A percentile compares a stretch with the other conserved stretches of the same genome.
Evolutionary conservation across 225 moss, liverwort and hornwort genomes (phyloP).

Genomic region (Climacium dendroides): DNA sequence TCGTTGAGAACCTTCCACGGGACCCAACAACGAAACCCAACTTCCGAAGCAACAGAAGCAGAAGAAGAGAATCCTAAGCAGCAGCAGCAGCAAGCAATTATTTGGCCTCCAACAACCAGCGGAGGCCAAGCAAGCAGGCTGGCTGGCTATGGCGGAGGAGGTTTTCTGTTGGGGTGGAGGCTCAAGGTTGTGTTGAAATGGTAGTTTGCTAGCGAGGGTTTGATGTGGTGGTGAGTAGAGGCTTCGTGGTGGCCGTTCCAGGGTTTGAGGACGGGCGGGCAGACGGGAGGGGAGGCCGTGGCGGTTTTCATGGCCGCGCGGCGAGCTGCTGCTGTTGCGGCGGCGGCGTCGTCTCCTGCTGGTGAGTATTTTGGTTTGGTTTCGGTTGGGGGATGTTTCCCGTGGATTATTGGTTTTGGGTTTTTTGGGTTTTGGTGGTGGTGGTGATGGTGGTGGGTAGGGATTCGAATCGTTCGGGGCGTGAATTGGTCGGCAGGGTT

Average conservation of each 20-base stretch:
- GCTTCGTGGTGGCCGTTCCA: not conserved
- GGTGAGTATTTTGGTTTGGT: not conserved
- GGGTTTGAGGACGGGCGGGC: not conserved
- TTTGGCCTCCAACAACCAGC: not conserved
- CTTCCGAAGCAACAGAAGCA: not conserved
- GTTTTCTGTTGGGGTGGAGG: not conserved
- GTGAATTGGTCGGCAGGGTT: not conserved
- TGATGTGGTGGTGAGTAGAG: not conserved
- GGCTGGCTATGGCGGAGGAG: not conserved
- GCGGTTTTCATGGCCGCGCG: slow-evolving; percentile 49
- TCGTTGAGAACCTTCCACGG: not conserved
- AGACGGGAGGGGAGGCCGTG: not conserved
- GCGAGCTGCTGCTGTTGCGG: slow-evolving; percentile 41
- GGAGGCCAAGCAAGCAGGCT: not conserved
- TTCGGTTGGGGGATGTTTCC: not conserved
- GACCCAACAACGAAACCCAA: not conserved
- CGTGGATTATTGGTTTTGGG: not conserved
- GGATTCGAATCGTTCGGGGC: not conserved
- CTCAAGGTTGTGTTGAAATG: not conserved
- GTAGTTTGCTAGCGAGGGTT: not conserved
- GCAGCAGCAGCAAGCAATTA: not conserved
- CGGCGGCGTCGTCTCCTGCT: slow-evolving; percentile 41
- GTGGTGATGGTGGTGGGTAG: no score
- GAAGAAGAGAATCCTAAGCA: not conserved
- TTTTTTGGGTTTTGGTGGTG: not conserved